phyloP scores from a whole-genome alignment of 2,329 filamentous ascomycete genomes.

The Fusarium sp. region DNA sequence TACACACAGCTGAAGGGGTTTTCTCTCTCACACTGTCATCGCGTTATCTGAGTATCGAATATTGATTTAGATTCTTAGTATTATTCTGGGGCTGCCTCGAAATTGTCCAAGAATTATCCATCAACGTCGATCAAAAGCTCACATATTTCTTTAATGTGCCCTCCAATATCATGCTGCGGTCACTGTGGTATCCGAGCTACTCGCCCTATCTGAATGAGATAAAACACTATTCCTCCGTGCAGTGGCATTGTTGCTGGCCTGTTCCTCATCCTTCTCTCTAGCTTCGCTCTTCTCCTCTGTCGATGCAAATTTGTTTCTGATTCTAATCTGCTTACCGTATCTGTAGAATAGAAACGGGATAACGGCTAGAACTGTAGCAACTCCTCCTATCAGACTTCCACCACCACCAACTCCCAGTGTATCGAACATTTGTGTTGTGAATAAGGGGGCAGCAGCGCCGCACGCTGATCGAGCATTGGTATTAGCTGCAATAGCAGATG shows the following conservation, averaged over 20 bases:
- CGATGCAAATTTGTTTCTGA: constrained; percentile 30
- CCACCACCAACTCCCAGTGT: constrained; percentile 30
- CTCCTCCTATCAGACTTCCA: constrained; percentile 26
- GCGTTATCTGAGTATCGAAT: neutral
- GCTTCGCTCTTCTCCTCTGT: constrained; percentile 2
- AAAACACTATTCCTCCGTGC: neutral
- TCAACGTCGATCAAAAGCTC: neutral
- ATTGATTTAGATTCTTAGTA: neutral
- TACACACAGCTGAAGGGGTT: neutral
- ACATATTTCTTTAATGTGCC: neutral
- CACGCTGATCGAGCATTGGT: constrained; percentile 29
- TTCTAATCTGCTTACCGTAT: constrained; percentile 28
- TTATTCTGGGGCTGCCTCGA: neutral
- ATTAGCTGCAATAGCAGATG: constrained; percentile 31
- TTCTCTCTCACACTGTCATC: neutral
- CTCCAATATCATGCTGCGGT: neutral
- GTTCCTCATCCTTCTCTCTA: constrained; percentile 11
- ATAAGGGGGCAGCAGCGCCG: constrained; percentile 30
- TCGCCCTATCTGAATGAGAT: neutral
- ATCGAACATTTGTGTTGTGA: constrained; percentile 30
- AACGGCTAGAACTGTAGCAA: constrained; percentile 21
- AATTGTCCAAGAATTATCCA: neutral
- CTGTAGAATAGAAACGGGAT: constrained; percentile 34
- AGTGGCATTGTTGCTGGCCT: neutral
- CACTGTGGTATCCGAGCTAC: constrained; percentile 2